phyloP scores from a whole-genome alignment of 2,329 filamentous ascomycete species.

The Fusarium denticulatum region DNA sequence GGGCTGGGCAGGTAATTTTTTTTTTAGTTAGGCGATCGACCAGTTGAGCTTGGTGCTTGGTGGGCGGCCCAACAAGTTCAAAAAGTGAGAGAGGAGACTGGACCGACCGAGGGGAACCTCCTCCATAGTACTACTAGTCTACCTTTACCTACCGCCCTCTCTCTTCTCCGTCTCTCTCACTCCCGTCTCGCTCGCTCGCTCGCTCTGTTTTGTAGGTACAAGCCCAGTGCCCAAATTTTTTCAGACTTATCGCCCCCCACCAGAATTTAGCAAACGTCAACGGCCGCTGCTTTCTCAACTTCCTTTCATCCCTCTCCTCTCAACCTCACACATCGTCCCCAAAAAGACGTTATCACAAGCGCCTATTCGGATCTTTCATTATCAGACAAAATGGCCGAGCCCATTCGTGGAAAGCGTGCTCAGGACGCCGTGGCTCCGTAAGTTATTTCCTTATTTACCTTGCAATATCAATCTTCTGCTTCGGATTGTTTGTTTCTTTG shows the following conservation, averaged over 20 bases:
- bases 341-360: slow-evolving; percentile 45
- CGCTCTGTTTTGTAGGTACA: slow-evolving; percentile 33
- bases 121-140: neutral
- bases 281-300: slow-evolving; percentile 48
- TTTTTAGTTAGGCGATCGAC: slow-evolving; percentile 35
- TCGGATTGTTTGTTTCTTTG: slow-evolving; percentile 31
- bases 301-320: slow-evolving; percentile 47
- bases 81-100: slow-evolving; percentile 15
- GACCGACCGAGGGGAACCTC: slow-evolving; percentile 2
- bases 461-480: slow-evolving; percentile 16
- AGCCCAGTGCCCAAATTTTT: slow-evolving; percentile 49
- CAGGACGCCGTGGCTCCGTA: slow-evolving; percentile 68
- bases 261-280: slow-evolving; percentile 53
- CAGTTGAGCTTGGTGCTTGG: slow-evolving; percentile 43
- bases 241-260: slow-evolving; percentile 51
- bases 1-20: slow-evolving; percentile 15
- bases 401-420: slow-evolving; percentile 71
- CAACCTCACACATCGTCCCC: slow-evolving; percentile 44
- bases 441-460: slow-evolving; percentile 48
- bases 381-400: slow-evolving; percentile 66
- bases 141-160: neutral
- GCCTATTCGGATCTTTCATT: slow-evolving; percentile 40
- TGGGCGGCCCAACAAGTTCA: slow-evolving; percentile 47
- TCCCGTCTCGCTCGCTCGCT: slow-evolving; percentile 3
- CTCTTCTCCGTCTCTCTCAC: neutral